Evolutionary conservation across 2,329 filamentous ascomycete species (phyloP), one percentile per base, ranked within the genome.

Genomic region (Leptographium radiaticola): DNA sequence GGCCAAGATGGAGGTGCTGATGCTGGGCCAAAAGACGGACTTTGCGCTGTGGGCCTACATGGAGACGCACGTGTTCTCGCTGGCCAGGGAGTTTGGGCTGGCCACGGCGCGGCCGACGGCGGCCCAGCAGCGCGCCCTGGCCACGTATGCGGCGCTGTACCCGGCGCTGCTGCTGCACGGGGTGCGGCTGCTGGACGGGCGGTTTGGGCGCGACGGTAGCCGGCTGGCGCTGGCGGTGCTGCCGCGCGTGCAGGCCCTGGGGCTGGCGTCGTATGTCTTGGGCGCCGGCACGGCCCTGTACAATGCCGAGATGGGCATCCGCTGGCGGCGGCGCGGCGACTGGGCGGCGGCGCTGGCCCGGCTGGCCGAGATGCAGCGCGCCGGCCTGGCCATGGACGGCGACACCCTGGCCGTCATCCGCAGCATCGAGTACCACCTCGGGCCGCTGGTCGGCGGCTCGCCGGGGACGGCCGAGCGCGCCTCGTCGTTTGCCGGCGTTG

Each of bases 251-350:
- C 86, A 86, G 63, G 72, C 75, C 46, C 72, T 87, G 0, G 86
- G 86, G 2, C 74, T 85, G 1, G 76, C 79, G 1, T 84, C 84
- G 0, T 87, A 84, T 62, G 81, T 87, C 8, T 75, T 91, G 0
- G 86, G 85, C 49, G 83, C 80, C 7, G 82, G 81, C 18, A 85
- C 84, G 0, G 70, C 76, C 0, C 78, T 90, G 44, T 90, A 87
- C 70, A 83, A 85, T 62, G 73, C 79, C 49, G 73, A 89, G 38
- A 72, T 87, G 30, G 66, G 71, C 15, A 74, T 83, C 25, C 71
- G 80, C 53, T 87, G 83, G 79, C 66, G 69, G 38, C 76, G 79
- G 12, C 77, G 79, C 58, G 74, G 79, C 25, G 80, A 87, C 61
- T 70, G 80, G 2, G 58, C 62, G 4, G 71, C 72, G 1, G 76